Evolutionary conservation across 2,329 filamentous ascomycete genomes (phyloP), one percentile per base, ranked within the genome.

Genomic region (Fusarium bactridioides): DNA sequence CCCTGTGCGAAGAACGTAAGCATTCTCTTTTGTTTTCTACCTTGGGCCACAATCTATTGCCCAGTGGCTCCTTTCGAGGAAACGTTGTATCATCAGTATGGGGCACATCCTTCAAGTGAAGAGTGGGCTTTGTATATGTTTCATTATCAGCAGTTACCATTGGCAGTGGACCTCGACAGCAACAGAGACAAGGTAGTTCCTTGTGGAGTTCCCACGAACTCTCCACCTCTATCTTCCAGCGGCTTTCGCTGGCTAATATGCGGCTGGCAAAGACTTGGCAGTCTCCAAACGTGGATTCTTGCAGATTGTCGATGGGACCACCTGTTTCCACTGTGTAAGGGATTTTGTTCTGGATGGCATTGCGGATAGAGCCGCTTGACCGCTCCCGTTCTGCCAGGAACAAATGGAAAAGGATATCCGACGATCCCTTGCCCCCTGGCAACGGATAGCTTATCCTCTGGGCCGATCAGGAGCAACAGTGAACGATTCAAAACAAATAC

Each of bases 1-100:
- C 96, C 23, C 86, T 99, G 31, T 98, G 96, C 81, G 96, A 99
- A 92, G 96, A 99, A 85, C 96, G 92, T 94, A 85, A 89, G 92
- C 90, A 44, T 57, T 41, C 43, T 69, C 47, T 48, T 61, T 51
- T 51, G 31, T 51, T 67, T 43, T 55, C 43, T 37, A 50, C 61
- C 7, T 44, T 56, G 31, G 29, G 33, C 41, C 33, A 58, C 23
- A 55, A 64, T 67, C 45, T 67, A 59, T 60, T 62, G 23, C n/a
- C 29, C 53, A 47, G 33, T 40, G 31, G 64, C 57, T 54, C 59
- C 35, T 57, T 25, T 47, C 25, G 47, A 58, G 44, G 57, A 23
- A 68, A 45, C 55, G 50, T 51, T 60, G 56, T 63, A 31, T 55
- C 63, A 45, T 38, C 44, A 57, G 50, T 63, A 59, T 35, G 44